Evolutionary conservation across 495 filamentous ascomycete species (phyloP).

Genomic region (Achaetomiella virescens): DNA sequence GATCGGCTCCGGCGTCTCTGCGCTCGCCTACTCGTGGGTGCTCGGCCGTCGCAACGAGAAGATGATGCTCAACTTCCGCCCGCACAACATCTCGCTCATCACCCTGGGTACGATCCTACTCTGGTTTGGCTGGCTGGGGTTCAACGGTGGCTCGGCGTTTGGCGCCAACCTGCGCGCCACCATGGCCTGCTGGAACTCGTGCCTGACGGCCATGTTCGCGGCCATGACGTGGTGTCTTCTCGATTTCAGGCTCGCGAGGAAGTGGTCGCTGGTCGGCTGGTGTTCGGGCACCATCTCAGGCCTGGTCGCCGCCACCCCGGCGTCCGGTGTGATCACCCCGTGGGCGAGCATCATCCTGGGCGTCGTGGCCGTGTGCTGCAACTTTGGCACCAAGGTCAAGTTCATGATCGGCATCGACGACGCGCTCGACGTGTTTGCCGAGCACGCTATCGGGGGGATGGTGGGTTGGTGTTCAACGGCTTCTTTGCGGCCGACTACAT

Average conservation of each 20-base stretch:
- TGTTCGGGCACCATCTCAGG: conserved; percentile 91
- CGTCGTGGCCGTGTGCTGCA: conserved; percentile 76
- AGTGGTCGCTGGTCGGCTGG: conserved; percentile 99
- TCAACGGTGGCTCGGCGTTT: conserved; percentile 97
- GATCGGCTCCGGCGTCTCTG: conserved; percentile 88
- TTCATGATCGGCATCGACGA: conserved; percentile 94
- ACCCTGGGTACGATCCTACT: conserved; percentile 91
- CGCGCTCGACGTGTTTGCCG: conserved; percentile 95
- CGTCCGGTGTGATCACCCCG: conserved; percentile 79
- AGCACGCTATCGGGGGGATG: conserved; percentile 93
- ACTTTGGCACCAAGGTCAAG: conserved; percentile 96
- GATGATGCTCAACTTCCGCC: conserved; percentile 96
- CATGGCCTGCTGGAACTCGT: conserved; percentile 97
- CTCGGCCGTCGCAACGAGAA: conserved; percentile 95
- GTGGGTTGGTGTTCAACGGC: conserved; percentile 90
- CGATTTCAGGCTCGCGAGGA: conserved; percentile 89
- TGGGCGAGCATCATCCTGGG: conserved; percentile 87
- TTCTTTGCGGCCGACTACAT: conserved; percentile 85
- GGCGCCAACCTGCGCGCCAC: conserved; percentile 91
- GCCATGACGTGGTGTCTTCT: conserved; percentile 86
- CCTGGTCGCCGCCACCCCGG: conserved; percentile 85
- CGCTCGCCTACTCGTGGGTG: conserved; percentile 90
- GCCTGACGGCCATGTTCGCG: conserved; percentile 82
- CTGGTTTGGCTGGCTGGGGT: conserved; percentile 98
- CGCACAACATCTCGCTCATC: conserved; percentile 97